Evolutionary conservation across 1,139 yeast species (phyloP).

Genomic region (Taphrina wiesneri): DNA sequence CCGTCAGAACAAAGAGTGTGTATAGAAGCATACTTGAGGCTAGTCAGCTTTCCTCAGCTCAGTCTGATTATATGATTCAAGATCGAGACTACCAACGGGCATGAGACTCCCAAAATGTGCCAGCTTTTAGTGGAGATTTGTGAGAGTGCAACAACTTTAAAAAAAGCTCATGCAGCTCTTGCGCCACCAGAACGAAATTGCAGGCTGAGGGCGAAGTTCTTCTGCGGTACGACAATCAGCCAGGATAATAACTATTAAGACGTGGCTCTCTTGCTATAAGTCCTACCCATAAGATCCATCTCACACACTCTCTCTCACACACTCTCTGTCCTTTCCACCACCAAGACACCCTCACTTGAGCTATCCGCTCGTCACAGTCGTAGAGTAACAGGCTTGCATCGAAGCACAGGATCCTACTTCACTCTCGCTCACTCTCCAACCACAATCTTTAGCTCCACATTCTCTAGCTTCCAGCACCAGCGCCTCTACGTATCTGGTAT

Average conservation of each 20-base stretch:
- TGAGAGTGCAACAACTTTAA: neutral
- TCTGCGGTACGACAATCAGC: neutral
- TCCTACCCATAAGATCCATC: neutral
- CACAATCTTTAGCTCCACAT: neutral
- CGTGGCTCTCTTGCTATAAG: neutral
- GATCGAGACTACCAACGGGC: too few relatives aligned
- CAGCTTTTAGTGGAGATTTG: neutral
- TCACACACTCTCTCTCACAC: neutral
- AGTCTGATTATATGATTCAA: too few relatives aligned
- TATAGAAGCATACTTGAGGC: too few relatives aligned
- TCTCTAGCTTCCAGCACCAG: neutral
- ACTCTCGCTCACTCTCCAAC: neutral
- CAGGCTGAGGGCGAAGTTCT: neutral
- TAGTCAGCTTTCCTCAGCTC: too few relatives aligned
- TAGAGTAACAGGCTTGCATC: neutral
- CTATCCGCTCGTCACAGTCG: neutral
- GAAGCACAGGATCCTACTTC: neutral
- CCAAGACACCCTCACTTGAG: neutral
- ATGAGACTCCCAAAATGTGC: too few relatives aligned
- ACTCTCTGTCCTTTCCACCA: neutral
- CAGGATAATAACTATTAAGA: neutral
- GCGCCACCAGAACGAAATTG: slow-evolving; percentile 1
- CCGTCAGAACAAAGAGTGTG: too few relatives aligned
- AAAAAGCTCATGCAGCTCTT: slow-evolving; percentile 9
- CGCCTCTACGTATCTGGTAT: neutral